phyloP scores from a whole-genome alignment of 257 asterid species.

The Mentha longifolia region DNA sequence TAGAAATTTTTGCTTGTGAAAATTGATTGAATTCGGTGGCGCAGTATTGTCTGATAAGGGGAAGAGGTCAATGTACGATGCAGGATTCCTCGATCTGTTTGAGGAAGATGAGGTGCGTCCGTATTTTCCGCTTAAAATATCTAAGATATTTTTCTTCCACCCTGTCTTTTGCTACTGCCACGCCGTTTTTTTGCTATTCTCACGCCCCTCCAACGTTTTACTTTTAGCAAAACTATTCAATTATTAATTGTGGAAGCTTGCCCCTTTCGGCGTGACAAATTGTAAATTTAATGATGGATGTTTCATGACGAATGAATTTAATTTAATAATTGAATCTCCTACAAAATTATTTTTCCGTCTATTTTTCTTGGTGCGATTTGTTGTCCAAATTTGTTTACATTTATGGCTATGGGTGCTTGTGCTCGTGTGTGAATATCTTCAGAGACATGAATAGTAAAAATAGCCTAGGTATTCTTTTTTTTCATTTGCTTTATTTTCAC shows the following conservation, averaged over 20 bases:
- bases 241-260: too few relatives aligned
- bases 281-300: too few relatives aligned
- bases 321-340: not conserved
- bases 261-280: too few relatives aligned
- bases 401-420: not conserved
- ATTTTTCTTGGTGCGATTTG: not conserved
- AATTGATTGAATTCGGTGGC: slow-evolving; percentile 30
- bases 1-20: not conserved
- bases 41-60: slow-evolving; percentile 80
- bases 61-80: slow-evolving; percentile 91
- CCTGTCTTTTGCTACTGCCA: not conserved
- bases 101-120: slow-evolving; percentile 82
- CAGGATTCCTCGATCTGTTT: slow-evolving; percentile 82
- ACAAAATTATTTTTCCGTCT: not conserved
- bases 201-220: not conserved
- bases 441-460: not conserved
- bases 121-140: slow-evolving; percentile 15
- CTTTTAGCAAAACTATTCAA: too few relatives aligned
- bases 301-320: not conserved
- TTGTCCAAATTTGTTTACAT: not conserved
- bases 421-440: not conserved
- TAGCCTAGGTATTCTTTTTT: not conserved
- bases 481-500: too few relatives aligned
- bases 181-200: not conserved
- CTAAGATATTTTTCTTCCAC: slow-evolving; percentile 37